A percentile compares a stretch with the other conserved stretches of the same genome.
phyloP scores from a whole-genome alignment of 2,329 filamentous ascomycete species.

The Stagonosporopsis rhizophila region DNA sequence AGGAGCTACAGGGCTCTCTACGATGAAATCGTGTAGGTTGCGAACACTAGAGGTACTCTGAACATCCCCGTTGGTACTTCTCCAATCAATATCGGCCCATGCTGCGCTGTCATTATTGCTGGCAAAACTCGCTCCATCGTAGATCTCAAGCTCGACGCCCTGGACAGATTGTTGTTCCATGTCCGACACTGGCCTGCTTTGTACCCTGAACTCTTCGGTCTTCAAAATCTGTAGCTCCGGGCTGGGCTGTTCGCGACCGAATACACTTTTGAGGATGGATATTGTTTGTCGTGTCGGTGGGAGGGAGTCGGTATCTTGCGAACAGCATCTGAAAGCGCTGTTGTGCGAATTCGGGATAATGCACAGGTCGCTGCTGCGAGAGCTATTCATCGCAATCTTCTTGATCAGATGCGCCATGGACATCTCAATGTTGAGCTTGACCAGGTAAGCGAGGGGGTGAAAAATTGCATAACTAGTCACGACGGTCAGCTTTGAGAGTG shows the following conservation, averaged over 20 bases:
- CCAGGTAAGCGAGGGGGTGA: conserved; percentile 56
- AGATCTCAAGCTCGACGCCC: background rate
- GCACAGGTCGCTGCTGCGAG: conserved; percentile 4
- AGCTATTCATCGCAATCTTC: conserved; percentile 25
- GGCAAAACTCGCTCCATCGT: conserved; percentile 5
- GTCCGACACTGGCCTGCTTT: conserved; percentile 1
- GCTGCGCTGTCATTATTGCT: conserved; percentile 5
- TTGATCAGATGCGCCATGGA: conserved; percentile 52
- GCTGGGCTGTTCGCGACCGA: conserved; percentile 5
- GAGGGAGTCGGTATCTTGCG: conserved; percentile 1
- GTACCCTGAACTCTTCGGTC: conserved; percentile 19
- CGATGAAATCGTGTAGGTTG: background rate
- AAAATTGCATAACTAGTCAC: conserved; percentile 53
- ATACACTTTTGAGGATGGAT: conserved; percentile 18
- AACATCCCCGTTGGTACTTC: background rate
- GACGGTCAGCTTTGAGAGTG: background rate
- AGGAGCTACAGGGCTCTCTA: background rate
- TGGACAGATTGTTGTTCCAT: background rate
- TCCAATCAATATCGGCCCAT: background rate
- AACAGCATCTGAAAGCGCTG: conserved; percentile 2
- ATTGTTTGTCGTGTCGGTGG: conserved; percentile 10
- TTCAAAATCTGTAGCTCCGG: conserved; percentile 5
- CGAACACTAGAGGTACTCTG: background rate
- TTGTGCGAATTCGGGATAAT: conserved; percentile 5
- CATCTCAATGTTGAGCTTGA: conserved; percentile 54